These are phyloP conservation scores for Irpex lacteus DNA, from an alignment of 1,284 basidiomycete species.

Conservation along the genomic window DNA sequence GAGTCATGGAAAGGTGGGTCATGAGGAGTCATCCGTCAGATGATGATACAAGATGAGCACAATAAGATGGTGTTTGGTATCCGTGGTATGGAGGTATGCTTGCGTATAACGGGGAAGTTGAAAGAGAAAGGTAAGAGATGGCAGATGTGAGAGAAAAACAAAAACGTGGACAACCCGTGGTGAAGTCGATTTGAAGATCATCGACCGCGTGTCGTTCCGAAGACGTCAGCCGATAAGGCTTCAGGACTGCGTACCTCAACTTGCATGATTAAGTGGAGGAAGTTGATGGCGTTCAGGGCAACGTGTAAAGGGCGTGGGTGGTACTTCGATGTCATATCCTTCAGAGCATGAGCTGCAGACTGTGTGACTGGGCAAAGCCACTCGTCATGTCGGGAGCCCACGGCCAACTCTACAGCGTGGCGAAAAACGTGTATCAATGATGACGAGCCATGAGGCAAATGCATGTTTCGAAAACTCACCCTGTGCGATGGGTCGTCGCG, in stretches of 20 bases:
- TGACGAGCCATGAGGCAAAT: conserved; percentile 5
- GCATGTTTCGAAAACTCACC: conserved; percentile 12
- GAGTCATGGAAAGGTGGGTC: neutral
- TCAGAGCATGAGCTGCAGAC: conserved; percentile 9
- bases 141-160: neutral
- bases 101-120: neutral
- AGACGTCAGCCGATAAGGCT: neutral
- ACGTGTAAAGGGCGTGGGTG: neutral
- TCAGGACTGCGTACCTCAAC: neutral
- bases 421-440: conserved; percentile 15
- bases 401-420: conserved; percentile 17
- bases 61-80: neutral
- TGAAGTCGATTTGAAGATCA: neutral
- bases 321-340: neutral
- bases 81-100: conserved; percentile 4
- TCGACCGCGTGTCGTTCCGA: neutral
- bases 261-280: neutral
- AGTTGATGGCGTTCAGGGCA: neutral
- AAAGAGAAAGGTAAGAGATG: neutral
- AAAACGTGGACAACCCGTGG: neutral
- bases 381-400: conserved; percentile 14
- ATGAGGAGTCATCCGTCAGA: conserved; percentile 1
- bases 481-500: conserved; percentile 17
- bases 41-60: conserved; percentile 3
- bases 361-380: conserved; percentile 1